Conservation (phyloP, 306 rosid species). For the Rubus idaeus region DNA sequence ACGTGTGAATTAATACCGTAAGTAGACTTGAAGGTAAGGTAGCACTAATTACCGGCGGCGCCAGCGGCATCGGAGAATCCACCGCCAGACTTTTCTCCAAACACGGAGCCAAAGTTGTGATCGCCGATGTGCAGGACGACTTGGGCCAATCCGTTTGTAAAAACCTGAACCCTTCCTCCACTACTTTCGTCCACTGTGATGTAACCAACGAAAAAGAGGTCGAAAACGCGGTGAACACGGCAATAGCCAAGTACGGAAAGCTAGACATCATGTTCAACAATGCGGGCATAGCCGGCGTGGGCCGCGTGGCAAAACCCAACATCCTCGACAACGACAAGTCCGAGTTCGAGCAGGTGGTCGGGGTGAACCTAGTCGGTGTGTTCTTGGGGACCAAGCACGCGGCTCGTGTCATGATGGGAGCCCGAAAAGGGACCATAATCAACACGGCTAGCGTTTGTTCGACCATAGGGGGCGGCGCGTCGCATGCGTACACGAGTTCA, state of each 20-base stretch:
- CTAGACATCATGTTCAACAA: conserved; percentile 64
- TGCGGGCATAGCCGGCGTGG: conserved; percentile 16
- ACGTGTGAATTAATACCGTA: background rate
- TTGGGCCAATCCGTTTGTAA: conserved; percentile 32
- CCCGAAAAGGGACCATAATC: conserved; percentile 37
- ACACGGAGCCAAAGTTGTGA: conserved; percentile 50
- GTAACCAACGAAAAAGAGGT: conserved; percentile 43
- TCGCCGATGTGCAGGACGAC: conserved; percentile 46
- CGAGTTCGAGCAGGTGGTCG: conserved; percentile 37
- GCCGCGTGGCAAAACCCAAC: background rate
- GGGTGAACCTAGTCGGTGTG: conserved; percentile 34
- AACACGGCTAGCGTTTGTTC: conserved; percentile 34
- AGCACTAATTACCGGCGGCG: conserved; percentile 52
- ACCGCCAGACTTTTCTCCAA: conserved; percentile 42
- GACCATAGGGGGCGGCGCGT: conserved; percentile 21
- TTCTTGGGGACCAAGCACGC: conserved; percentile 57
- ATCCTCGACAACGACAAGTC: conserved; percentile 24
- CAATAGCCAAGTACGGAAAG: conserved; percentile 39
- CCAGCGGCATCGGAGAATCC: conserved; percentile 53
- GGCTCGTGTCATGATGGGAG: conserved; percentile 42
- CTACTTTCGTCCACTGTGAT: conserved; percentile 47
- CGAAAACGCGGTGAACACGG: conserved; percentile 24
- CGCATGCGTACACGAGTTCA: conserved; percentile 44
- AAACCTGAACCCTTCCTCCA: conserved; percentile 1
- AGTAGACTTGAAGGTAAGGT: conserved; percentile 61